phyloP scores from a whole-genome alignment of 1,139 yeast genomes.

The Pichia sp. region DNA sequence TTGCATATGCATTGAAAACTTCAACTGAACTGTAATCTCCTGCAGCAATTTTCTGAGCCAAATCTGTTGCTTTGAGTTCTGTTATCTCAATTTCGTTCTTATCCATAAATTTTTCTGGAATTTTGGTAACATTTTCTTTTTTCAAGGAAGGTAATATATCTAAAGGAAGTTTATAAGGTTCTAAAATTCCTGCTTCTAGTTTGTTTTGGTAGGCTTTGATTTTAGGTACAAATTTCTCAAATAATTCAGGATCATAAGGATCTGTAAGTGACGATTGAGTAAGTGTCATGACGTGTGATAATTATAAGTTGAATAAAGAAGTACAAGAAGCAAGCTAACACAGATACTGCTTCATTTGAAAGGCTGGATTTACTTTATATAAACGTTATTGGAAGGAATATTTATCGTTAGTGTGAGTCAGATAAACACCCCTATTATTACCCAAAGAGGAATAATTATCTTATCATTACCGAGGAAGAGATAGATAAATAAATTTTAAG shows the following conservation, averaged over 20 bases:
- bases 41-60: constrained; percentile 32
- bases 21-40: constrained; percentile 37
- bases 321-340: too few species aligned
- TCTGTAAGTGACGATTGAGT: neutral
- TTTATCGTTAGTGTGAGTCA: too few species aligned
- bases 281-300: neutral
- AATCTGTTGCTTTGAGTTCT: constrained; percentile 30
- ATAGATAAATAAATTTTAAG: too few species aligned
- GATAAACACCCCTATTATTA: too few species aligned
- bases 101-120: constrained; percentile 30
- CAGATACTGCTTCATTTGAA: too few species aligned
- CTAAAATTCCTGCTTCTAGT: constrained; percentile 18
- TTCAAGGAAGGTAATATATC: constrained; percentile 16
- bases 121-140: constrained; percentile 30
- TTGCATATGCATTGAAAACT: constrained; percentile 46
- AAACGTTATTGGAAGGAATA: too few species aligned
- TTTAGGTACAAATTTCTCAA: constrained; percentile 20
- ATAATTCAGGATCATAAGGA: constrained; percentile 18
- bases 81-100: constrained; percentile 31
- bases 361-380: too few species aligned
- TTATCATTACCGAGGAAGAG: too few species aligned
- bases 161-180: constrained; percentile 21
- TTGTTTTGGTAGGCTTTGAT: constrained; percentile 19
- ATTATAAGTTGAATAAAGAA: neutral
- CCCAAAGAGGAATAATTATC: too few species aligned